Evolutionary conservation across 345 rosid species (phyloP), one percentile per base, ranked within the genome.

Genomic region (Hibiscus mutabilis): DNA sequence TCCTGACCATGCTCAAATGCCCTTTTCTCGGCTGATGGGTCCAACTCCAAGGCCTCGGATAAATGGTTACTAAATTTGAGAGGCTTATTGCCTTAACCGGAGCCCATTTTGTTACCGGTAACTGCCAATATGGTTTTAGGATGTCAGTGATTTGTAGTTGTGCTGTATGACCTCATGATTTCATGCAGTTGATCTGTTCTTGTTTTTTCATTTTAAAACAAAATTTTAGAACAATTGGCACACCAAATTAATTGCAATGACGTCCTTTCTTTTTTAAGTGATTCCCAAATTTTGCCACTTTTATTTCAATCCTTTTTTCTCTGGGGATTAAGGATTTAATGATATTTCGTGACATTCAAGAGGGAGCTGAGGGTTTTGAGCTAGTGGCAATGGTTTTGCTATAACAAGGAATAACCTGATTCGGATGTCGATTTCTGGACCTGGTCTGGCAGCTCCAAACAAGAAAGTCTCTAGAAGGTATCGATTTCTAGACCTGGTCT

Each of bases 11-110:
- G 63, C 77, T 31, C 91, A 84, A 76, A 60, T 86, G 49, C 96
- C 93, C 2, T 90, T 92, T 79, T 88, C 97, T 4, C 77, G 96
- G 69, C 83, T 88, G 73, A 87, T 82, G 67, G 82, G 85, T 46
- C 78, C 90, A 16, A 77, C 83, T 6, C 6, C 79, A 25, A 79
- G 85, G 82, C 73, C 86, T 31, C 89, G 84, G 73, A 84, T 88
- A 57, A 92, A 89, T 72, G 96, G 96, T 66, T 89, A 85, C 84
- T 88, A 74, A 80, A 58, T 58, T 42, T 40, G 27, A 33, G 53
- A 37, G 49, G 37, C 15, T 51, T 46, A 9, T 15, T n/a, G 60
- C 13, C 53, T 13, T 35, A 12, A 42, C 5, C 25, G 42, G 9
- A 24, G 56, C 14, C 47, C 15, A 14, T 49, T 1, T 6, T 71